These are phyloP conservation scores for Dacryopinax spathularia DNA, from an alignment of 768 basidiomycete genomes.

Conservation along the genomic window DNA sequence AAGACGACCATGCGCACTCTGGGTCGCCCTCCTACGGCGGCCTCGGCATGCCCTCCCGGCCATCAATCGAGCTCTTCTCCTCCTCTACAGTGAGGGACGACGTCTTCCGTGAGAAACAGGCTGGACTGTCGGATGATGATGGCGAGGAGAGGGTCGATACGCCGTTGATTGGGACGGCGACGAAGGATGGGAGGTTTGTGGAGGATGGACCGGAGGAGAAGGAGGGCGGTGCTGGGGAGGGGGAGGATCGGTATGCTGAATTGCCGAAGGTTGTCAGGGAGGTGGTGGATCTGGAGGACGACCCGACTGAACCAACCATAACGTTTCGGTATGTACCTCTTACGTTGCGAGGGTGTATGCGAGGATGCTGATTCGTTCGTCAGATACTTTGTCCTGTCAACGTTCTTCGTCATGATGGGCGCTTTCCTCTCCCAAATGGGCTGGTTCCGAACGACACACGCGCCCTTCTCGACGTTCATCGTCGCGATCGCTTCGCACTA, in stretches of 20 bases:
- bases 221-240: background rate
- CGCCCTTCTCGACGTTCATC: background rate
- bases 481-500: background rate
- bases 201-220: background rate
- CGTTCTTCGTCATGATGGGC: constrained; percentile 1
- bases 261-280: background rate
- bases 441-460: background rate
- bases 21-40: background rate
- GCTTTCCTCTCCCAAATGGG: background rate
- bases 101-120: background rate
- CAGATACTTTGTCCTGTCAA: background rate
- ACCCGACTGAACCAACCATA: background rate
- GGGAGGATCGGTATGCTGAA: background rate
- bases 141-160: background rate
- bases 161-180: background rate
- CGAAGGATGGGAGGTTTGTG: background rate
- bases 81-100: background rate
- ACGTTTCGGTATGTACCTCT: background rate
- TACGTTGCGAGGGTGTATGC: background rate
- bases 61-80: background rate
- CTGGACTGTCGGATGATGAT: background rate
- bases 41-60: background rate
- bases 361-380: background rate
- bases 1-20: background rate
- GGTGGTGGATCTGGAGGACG: background rate